These are phyloP conservation scores for Aspergillus fructus DNA, from an alignment of 2,329 filamentous ascomycete species.

Conservation along the genomic window DNA sequence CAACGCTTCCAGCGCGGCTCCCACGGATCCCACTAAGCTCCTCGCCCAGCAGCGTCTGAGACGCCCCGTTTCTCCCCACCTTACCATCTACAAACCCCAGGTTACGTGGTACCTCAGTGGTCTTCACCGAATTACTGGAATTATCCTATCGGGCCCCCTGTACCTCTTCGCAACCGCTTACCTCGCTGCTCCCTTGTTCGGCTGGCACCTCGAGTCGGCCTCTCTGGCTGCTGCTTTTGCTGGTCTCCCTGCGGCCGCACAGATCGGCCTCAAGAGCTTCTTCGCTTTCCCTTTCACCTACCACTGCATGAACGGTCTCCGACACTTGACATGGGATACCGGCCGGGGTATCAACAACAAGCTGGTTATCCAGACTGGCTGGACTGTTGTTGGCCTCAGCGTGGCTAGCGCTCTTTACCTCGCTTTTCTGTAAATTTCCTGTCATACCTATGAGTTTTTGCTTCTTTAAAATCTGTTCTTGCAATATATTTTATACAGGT, in stretches of 20 bases:
- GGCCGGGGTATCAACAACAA: constrained; percentile 63
- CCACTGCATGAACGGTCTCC: constrained; percentile 67
- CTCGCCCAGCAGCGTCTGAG: constrained; percentile 77
- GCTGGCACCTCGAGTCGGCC: constrained; percentile 66
- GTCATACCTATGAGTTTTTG: constrained; percentile 33
- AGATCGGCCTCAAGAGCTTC: constrained; percentile 59
- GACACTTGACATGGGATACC: constrained; percentile 71
- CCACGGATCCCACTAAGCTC: constrained; percentile 50
- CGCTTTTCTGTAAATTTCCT: constrained; percentile 43
- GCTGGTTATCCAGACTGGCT: constrained; percentile 65
- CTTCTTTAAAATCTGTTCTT: constrained; percentile 27
- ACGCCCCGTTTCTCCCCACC: constrained; percentile 82
- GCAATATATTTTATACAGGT: constrained; percentile 25
- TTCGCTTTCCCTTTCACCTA: constrained; percentile 67
- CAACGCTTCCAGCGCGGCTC: constrained; percentile 29
- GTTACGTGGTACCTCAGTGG: constrained; percentile 79
- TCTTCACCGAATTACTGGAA: constrained; percentile 82
- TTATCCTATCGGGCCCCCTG: constrained; percentile 67
- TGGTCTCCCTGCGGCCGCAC: constrained; percentile 58
- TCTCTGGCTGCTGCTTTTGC: constrained; percentile 65
- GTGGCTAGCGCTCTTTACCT: constrained; percentile 49
- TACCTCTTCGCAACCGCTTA: constrained; percentile 82
- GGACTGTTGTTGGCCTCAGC: constrained; percentile 60
- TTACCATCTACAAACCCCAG: constrained; percentile 79
- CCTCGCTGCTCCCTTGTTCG: constrained; percentile 73